Conservation (phyloP, 2,329 filamentous ascomycete species). For the Scytalidium sp. region DNA sequence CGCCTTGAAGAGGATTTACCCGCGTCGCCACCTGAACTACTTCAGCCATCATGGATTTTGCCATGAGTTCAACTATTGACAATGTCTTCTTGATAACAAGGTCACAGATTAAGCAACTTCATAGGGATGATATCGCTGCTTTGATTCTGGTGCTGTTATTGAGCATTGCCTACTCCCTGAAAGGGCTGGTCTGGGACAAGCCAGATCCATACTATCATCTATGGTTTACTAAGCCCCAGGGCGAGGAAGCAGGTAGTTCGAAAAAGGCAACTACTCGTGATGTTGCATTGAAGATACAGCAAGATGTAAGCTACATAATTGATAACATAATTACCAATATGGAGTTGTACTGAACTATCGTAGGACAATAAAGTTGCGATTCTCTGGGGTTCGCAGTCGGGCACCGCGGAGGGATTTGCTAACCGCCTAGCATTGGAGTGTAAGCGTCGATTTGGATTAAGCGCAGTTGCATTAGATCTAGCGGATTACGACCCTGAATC, state of each 20-base stretch:
- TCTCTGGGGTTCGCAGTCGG: constrained; percentile 48
- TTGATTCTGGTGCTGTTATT: constrained; percentile 26
- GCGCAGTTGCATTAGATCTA: constrained; percentile 39
- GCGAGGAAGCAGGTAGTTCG: neutral
- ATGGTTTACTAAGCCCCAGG: constrained; percentile 46
- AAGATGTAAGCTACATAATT: constrained; percentile 12
- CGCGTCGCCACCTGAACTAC: neutral
- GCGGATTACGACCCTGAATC: constrained; percentile 40
- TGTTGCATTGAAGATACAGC: constrained; percentile 33
- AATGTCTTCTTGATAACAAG: neutral
- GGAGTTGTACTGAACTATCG: neutral
- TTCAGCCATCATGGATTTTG: neutral
- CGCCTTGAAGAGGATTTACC: no score
- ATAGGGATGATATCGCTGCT: constrained; percentile 11
- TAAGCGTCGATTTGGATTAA: constrained; percentile 35
- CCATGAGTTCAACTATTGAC: neutral
- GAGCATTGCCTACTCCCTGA: constrained; percentile 34
- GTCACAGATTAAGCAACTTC: constrained; percentile 1
- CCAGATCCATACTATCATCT: constrained; percentile 46
- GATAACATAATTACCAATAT: neutral
- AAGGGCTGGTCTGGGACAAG: constrained; percentile 42
- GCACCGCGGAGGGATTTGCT: constrained; percentile 42
- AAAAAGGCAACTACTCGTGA: constrained; percentile 38
- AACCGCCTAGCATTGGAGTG: constrained; percentile 37
- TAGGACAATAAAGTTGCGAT: constrained; percentile 25